phyloP scores from a whole-genome alignment of 2,329 filamentous ascomycete species.

The Xylaria sp. region DNA sequence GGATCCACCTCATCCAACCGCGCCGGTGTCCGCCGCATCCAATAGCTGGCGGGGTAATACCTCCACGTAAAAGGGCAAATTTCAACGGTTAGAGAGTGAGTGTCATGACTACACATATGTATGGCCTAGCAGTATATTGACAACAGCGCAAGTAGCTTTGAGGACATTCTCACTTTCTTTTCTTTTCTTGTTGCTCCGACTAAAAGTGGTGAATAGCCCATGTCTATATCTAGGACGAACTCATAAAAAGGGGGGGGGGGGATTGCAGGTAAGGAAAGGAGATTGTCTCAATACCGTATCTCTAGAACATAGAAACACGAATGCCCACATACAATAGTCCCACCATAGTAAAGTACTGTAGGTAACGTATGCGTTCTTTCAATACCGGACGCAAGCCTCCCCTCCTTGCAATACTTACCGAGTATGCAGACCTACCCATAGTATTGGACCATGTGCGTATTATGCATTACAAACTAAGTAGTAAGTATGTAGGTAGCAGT shows the following conservation, averaged over 20 bases:
- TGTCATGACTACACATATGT: neutral
- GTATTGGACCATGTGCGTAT: too few relatives aligned
- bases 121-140: slow-evolving; percentile 4
- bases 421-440: slow-evolving; percentile 6
- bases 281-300: too few relatives aligned
- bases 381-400: slow-evolving; percentile 2
- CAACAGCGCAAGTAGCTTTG: neutral
- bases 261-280: too few relatives aligned
- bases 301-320: too few relatives aligned
- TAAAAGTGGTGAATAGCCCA: neutral
- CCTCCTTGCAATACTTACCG: neutral
- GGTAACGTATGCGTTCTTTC: neutral
- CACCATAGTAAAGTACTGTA: too few relatives aligned
- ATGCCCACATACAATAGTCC: too few relatives aligned
- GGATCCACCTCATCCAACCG: slow-evolving; percentile 10
- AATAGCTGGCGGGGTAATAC: slow-evolving; percentile 1
- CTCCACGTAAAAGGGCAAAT: neutral
- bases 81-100: slow-evolving; percentile 5
- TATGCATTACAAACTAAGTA: too few relatives aligned
- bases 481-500: too few relatives aligned
- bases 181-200: neutral
- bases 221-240: neutral
- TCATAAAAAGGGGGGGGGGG: too few relatives aligned
- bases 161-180: neutral
- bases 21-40: slow-evolving; percentile 4